Evolutionary conservation across 148 eudicot genomes (phyloP), one percentile per base, ranked within the genome.

Genomic region (Silene conica): DNA sequence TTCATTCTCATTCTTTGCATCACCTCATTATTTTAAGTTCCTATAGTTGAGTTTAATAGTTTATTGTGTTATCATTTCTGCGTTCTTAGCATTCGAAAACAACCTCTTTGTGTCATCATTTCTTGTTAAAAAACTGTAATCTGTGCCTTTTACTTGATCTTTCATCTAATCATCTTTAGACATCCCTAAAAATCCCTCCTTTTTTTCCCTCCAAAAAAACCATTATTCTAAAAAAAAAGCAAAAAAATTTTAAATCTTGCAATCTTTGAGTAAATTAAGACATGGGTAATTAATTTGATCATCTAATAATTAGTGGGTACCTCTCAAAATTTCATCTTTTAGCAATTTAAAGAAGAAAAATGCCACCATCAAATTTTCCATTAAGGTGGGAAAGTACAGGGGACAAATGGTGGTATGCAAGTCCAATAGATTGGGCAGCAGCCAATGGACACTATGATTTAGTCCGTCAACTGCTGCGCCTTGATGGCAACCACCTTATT

Each of bases 351-450:
- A 15, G 3, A 31, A 41, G 14, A 67, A 56, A 67, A 28, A 81
- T 81, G 83, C 15, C 60, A 13, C 74, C 77, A 31, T 73, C 77
- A 55, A 68, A 81, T 81, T 89, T 95, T 66, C 96, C 96, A 5
- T 81, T 95, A 5, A 80, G 99, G 72, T 96, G 97, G 99, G 97
- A 96, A 82, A 96, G 99, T 84, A 92, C 99, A 13, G 96, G 99
- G 20, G 99, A 96, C 56, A 93, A 92, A 63, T 96, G 99, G 99
- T 96, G 99, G 99, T 96, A 88, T 72, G 99, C 96, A 52, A 85
- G 94, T 19, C 99, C 99, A 20, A 87, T 96, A 54, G 99, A 96
- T 67, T 96, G 85, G 85, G 99, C 99, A 7, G 96, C 99, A 6
- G 99, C 99, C 55, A 92, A 90, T 73, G 99, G 99, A 23, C 96